phyloP scores from a whole-genome alignment of 2,329 filamentous ascomycete species.

The Phoma sp. region DNA sequence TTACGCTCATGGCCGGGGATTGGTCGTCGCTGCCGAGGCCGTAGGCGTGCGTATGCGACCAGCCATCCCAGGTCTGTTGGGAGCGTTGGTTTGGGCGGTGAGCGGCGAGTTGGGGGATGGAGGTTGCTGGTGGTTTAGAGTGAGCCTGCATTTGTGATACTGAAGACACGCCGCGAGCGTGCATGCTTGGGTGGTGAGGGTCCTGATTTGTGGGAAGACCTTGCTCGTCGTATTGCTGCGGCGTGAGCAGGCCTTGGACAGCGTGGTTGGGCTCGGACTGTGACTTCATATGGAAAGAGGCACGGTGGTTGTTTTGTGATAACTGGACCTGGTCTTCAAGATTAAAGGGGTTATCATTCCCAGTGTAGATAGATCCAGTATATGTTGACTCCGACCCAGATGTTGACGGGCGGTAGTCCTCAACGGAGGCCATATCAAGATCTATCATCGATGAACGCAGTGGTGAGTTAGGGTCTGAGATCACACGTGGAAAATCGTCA shows the following conservation, averaged over 20 bases:
- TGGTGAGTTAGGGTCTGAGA: constrained; percentile 43
- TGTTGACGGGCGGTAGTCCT: constrained; percentile 53
- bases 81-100: constrained; percentile 35
- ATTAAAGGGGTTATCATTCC: constrained; percentile 57
- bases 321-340: constrained; percentile 54
- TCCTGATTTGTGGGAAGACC: constrained; percentile 41
- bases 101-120: constrained; percentile 24
- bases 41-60: constrained; percentile 44
- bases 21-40: constrained; percentile 39
- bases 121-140: constrained; percentile 30
- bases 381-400: constrained; percentile 48
- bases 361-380: constrained; percentile 43
- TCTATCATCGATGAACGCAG: constrained; percentile 55
- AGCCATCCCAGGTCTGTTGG: constrained; percentile 43
- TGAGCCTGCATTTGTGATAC: constrained; percentile 43
- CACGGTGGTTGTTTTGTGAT: constrained; percentile 47
- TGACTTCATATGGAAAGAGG: constrained; percentile 49
- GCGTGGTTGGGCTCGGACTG: constrained; percentile 50
- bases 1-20: constrained; percentile 39
- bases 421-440: constrained; percentile 48
- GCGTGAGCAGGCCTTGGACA: constrained; percentile 45
- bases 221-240: constrained; percentile 45
- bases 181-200: constrained; percentile 37
- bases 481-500: constrained; percentile 47
- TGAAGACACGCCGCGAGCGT: constrained; percentile 44